Evolutionary conservation across 805 yeast genomes (phyloP), one percentile per base, ranked within the genome.

Genomic region (Helenozyma rhizophorensis): DNA sequence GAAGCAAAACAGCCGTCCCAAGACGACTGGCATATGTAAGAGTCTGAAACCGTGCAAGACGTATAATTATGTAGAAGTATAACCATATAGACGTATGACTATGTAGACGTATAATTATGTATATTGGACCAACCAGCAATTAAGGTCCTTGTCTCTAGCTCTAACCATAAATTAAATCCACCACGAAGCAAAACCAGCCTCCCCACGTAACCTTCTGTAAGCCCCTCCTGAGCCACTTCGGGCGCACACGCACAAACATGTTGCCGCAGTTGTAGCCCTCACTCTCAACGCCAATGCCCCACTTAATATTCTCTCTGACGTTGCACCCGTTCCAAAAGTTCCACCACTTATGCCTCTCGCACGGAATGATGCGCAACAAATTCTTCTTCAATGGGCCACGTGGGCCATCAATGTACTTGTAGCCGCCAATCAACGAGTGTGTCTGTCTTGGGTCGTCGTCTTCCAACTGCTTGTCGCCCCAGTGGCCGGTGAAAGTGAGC

Each of bases 291-390:
- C 97, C 97, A 44, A 82, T 76, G 0, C 97, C 97, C 67, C 82
- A 75, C 41, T 83, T 78, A 33, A 82, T 74, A 47, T 78, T 76
- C 34, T 75, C 68, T 36, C 96, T 67, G 6, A 89, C 77, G 9
- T 83, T 83, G 60, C 98, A 90, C 2, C 87, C 81, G 36, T 76
- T 71, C 77, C 86, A 74, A 46, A 86, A 70, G 52, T 90, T 89
- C 93, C 95, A 90, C 96, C 96, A 87, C 54, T 86, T 88, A 40
- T 77, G 68, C 22, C 89, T 62, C 53, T 88, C 94, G 54, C 98
- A 90, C 1, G 93, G 79, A 11, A 76, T 71, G 1, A 62, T 56
- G 26, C 98, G 68, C 30, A 70, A 56, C 34, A 93, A 65, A 50
- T 87, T 82, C 58, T 90, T 90, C 34, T 70, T 66, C 32, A 93